Base-by-base conservation (phyloP, 2,329 filamentous ascomycete genomes). In the Nothopassalora personata region DNA sequence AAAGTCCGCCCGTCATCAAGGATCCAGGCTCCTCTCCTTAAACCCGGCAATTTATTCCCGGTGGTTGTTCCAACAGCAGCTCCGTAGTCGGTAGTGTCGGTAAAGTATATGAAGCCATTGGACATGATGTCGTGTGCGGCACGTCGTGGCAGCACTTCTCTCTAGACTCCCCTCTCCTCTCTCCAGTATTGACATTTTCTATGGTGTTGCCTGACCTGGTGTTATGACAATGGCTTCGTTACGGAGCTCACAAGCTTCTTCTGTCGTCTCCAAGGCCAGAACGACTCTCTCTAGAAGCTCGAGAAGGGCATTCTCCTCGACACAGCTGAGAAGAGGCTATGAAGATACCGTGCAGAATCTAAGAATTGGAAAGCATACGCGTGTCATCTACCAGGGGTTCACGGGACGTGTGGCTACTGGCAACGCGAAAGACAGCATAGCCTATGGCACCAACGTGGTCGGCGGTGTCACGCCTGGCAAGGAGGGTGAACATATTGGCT, bases 371-470 rank as follows among this genome's bases (percentile, higher is more conserved):
- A 77, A 79, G 31, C 80, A 88, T 69, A 89, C 86, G 0, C 79
- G 80, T 53, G 86, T 89, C 58, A 81, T 89, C 57, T 89, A 87
- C 67, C 86, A 89, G 68, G 86, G 86, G 1, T 89, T 89, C 71
- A 89, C 86, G 18, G 86, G 86, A 74, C 77, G 77, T 63, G 77
- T 85, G 74, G 88, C 89, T 10, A 92, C 89, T 1, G 83, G 83
- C 65, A 91, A 93, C 74, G 89, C 88, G 33, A 83, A 84, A 72
- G 87, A 91, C 71, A 90, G 88, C 11, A 76, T 92, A 59, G 84
- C 80, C 72, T 93, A 88, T 82, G 89, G 89, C 11, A 92, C 89
- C 43, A 88, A 90, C 39, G 86, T 93, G 60, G 87, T 93, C 0
- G 89, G 89, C 31, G 89, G 89, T 28, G 87, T 91, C 18, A 90